Evolutionary conservation across 805 yeast genomes (phyloP), one percentile per base, ranked within the genome.

Genomic region (Kodamaea restingae): DNA sequence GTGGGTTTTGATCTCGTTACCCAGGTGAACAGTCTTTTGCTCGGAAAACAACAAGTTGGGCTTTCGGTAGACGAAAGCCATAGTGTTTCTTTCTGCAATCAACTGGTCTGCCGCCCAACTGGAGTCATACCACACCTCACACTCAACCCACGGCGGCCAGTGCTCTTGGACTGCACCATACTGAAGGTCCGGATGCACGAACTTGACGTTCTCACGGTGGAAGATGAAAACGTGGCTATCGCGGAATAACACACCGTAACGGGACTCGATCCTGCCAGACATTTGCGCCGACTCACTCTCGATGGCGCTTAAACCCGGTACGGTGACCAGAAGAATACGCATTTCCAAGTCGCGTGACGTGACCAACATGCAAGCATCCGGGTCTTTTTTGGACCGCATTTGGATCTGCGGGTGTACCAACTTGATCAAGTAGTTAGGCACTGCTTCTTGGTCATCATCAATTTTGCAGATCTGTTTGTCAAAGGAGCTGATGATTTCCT

Each of bases 81-180:
- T 57, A 1, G 69, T 51, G 18, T 56, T 63, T 18, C 54, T 52
- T 32, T 67, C 71, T n/a, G 58, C 46, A 7, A 67, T 56, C 21
- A 66, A 48, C 40, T 67, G 55, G 20, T 58, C 48, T 27, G 46
- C 39, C 4, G 43, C 44, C 41, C 49, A 21, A 3, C 43, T 21
- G 21, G 45, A 40, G 22, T 47, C 45, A 25, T 47, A 47, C 46
- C 85, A 78, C 15, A 81, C 67, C 52, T 87, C 95, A 33, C 75
- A 55, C 2, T 88, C 88, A 18, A 88, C 58, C 88, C 95, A 90
- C 0, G 96, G 95, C 2, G 96, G 96, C 97, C 96, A 90, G 15
- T 66, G 63, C 15, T 35, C 32, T 17, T 39, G 41, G 7, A 31
- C 32, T 2, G 36, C 36, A 4, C 49, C 51, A 33, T 49, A 49